Evolutionary conservation across 1,139 yeast species (phyloP).

Genomic region (Hemisphaericaspora subhashii): DNA sequence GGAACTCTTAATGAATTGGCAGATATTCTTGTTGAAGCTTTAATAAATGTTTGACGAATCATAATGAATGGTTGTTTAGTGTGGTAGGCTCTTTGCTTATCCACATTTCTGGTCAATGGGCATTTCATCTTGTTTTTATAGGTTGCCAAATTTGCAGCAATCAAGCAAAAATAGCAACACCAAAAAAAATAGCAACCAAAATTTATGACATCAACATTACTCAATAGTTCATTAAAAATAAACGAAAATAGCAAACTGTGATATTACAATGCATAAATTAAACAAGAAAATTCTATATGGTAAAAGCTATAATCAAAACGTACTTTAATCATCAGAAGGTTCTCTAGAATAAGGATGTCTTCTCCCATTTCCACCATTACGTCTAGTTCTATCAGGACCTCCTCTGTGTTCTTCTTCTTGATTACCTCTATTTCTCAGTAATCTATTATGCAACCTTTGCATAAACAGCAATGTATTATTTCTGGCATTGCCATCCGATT

Average conservation of each 20-base stretch:
- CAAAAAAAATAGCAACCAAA: not conserved
- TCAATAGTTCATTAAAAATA: too few species aligned
- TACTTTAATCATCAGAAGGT: slow-evolving; percentile 1
- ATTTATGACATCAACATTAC: too few species aligned
- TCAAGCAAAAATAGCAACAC: not conserved
- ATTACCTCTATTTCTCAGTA: slow-evolving; percentile 5
- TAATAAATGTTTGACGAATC: not conserved
- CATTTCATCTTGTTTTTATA: not conserved
- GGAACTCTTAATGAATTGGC: not conserved
- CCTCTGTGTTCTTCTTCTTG: slow-evolving; percentile 18
- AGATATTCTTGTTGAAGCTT: not conserved
- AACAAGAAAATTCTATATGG: not conserved
- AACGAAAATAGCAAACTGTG: too few species aligned
- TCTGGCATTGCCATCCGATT: slow-evolving; percentile 5
- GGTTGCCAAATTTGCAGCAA: not conserved
- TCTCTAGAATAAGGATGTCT: slow-evolving; percentile 32
- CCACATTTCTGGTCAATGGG: not conserved
- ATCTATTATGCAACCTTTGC: slow-evolving; percentile 4
- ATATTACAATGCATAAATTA: not conserved
- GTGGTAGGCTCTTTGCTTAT: not conserved
- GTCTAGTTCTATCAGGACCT: slow-evolving; percentile 27
- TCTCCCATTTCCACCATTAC: slow-evolving; percentile 16
- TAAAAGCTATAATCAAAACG: not conserved
- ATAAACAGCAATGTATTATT: slow-evolving; percentile 9
- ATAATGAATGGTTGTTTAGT: not conserved